Evolutionary conservation across 2,329 filamentous ascomycete genomes (phyloP).

Genomic region (Akanthomyces lecanii): DNA sequence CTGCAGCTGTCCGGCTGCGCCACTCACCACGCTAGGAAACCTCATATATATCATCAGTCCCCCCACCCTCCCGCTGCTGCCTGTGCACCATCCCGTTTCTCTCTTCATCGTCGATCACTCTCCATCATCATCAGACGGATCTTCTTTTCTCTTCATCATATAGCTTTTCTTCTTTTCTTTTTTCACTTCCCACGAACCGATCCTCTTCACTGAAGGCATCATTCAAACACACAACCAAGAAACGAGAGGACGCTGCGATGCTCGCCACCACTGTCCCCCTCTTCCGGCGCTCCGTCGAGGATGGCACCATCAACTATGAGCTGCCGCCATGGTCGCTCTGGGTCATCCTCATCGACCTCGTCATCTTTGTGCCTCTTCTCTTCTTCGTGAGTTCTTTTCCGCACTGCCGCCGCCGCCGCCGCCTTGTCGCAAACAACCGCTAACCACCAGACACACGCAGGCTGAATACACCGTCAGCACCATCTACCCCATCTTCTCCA

Average conservation of each 20-base stretch:
- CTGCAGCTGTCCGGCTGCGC: slow-evolving; percentile 5
- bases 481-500: slow-evolving; percentile 52
- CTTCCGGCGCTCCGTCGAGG: slow-evolving; percentile 11
- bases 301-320: slow-evolving; percentile 19
- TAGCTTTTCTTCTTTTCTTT: neutral
- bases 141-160: neutral
- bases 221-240: too few species aligned
- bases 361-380: slow-evolving; percentile 39
- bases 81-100: neutral
- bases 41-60: neutral
- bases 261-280: slow-evolving; percentile 1
- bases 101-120: slow-evolving; percentile 1
- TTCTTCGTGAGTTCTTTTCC: slow-evolving; percentile 32
- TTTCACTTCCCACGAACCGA: neutral
- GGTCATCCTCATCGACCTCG: slow-evolving; percentile 32
- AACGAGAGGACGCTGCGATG: neutral
- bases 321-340: slow-evolving; percentile 32
- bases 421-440: neutral
- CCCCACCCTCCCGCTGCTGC: neutral
- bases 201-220: neutral
- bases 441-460: slow-evolving; percentile 28
- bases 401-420: too few species aligned
- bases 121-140: neutral
- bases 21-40: neutral
- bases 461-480: slow-evolving; percentile 46